Evolutionary conservation across 1,139 yeast species (phyloP), one percentile per base, ranked within the genome.

Genomic region (Kluyveromyces sp.): DNA sequence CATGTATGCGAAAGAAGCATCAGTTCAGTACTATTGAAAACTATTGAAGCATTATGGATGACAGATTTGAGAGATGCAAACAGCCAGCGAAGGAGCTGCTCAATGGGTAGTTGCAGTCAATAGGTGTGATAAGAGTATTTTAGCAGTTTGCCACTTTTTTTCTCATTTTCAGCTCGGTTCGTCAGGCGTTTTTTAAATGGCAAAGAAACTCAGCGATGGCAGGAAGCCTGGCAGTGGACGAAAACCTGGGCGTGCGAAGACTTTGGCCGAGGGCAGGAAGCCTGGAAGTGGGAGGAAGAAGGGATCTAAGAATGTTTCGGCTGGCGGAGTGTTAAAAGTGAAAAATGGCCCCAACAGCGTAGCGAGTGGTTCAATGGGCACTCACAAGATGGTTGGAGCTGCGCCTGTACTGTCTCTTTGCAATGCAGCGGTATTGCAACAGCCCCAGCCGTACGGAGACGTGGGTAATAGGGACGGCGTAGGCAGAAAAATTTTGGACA

Each of bases 171-270:
- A 13, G 17, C 25, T 11, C 8, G 25, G 13, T 15, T 28, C 9
- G 19, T 12, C 4, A 25, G 12, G 36, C 9, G 28, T 9, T 7
- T 11, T 11, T 6, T 18, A 12, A 15, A 65, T 66, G 70, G 70
- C 69, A 6, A 66, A 66, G 47, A 66, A 67, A 29, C 54, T 66
- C 42, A 64, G 66, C 17, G 68, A 66, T 49, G 70, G 70, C 7
- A 60, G 69, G 44, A 66, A 65, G 44, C 67, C 64, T 2, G 70
- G 70, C 0, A 58, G 65, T 49, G 70, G 70, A 2, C 55, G 70
- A 39, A 66, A 65, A 41, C 68, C 69, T 4, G 69, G 69, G 6
- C 63, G 58, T 40, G 69, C 62, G 2, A 66, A 66, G 52, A 66
- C 69, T 3, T 44, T 66, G 29, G 58, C 63, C n/a, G 64, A 66